Percentiles rank a stretch among this genome's conserved stretches.
These are phyloP conservation scores for Saccharomycopsis malanga DNA, from an alignment of 805 yeast genomes.

Conservation along the genomic window DNA sequence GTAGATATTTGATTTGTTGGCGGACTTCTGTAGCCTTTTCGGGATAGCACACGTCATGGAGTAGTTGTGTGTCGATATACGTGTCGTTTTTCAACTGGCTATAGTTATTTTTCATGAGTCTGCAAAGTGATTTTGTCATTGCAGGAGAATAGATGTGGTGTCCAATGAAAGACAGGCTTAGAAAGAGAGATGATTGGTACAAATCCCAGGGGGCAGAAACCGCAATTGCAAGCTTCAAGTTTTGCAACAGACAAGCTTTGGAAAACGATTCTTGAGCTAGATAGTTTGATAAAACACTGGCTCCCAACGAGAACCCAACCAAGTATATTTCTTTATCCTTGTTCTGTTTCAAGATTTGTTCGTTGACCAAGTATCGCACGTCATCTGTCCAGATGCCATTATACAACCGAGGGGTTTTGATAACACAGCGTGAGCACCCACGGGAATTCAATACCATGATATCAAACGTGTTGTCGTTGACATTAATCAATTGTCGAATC, in stretches of 20 bases:
- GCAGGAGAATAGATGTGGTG: constrained; percentile 41
- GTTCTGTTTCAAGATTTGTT: constrained; percentile 40
- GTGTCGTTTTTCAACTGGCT: constrained; percentile 31
- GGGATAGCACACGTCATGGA: constrained; percentile 23
- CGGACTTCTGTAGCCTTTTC: constrained; percentile 24
- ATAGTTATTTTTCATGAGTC: constrained; percentile 38
- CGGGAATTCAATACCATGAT: constrained; percentile 63
- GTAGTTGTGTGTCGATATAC: constrained; percentile 22
- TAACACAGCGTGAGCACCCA: constrained; percentile 66
- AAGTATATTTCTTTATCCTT: constrained; percentile 62
- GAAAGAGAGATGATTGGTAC: constrained; percentile 37
- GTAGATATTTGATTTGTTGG: constrained; percentile 33
- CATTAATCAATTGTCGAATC: constrained; percentile 34
- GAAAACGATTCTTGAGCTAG: constrained; percentile 53
- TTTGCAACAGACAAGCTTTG: constrained; percentile 29
- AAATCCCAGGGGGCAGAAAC: constrained; percentile 75
- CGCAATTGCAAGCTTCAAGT: constrained; percentile 44
- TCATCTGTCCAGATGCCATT: constrained; percentile 70
- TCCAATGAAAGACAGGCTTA: constrained; percentile 37
- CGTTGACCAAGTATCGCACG: constrained; percentile 44
- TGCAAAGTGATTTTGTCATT: constrained; percentile 41
- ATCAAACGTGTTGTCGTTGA: constrained; percentile 39
- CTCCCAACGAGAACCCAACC: constrained; percentile 81
- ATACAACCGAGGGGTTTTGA: constrained; percentile 65
- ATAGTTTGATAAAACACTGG: constrained; percentile 62